Conservation (phyloP, 768 basidiomycete genomes). For the Tylopilus rubrobrunneus region DNA sequence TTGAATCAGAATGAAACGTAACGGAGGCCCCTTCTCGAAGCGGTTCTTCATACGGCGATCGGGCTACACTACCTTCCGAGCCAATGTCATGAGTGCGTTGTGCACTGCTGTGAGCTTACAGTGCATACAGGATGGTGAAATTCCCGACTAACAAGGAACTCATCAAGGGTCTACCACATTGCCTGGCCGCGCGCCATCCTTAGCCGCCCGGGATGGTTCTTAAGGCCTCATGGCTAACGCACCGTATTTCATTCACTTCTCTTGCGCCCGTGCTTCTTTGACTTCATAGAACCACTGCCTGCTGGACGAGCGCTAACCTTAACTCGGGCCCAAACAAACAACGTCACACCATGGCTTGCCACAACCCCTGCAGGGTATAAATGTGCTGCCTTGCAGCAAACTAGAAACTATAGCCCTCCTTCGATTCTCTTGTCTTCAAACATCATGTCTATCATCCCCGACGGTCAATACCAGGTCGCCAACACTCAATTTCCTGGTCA, state of each 20-base stretch:
- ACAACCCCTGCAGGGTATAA: neutral
- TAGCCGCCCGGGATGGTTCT: neutral
- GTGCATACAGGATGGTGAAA: neutral
- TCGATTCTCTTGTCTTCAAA: neutral
- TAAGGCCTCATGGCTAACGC: neutral
- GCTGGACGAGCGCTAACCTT: neutral
- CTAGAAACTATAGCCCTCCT: neutral
- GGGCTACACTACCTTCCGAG: too few relatives aligned
- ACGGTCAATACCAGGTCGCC: neutral
- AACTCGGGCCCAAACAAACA: neutral
- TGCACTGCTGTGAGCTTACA: too few relatives aligned
- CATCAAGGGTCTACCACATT: neutral
- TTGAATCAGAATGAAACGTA: neutral
- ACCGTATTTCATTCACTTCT: neutral
- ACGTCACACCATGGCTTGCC: neutral
- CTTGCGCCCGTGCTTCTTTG: neutral
- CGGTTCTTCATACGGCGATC: too few relatives aligned
- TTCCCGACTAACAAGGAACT: neutral
- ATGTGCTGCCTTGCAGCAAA: neutral
- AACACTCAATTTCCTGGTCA: neutral
- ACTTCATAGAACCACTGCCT: neutral
- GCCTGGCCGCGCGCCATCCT: neutral
- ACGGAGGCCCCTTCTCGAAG: neutral
- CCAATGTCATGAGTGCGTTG: too few relatives aligned
- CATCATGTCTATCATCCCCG: neutral